Base-by-base conservation (phyloP, 2,329 filamentous ascomycete genomes). In the Pseudocercospora eumusae region DNA sequence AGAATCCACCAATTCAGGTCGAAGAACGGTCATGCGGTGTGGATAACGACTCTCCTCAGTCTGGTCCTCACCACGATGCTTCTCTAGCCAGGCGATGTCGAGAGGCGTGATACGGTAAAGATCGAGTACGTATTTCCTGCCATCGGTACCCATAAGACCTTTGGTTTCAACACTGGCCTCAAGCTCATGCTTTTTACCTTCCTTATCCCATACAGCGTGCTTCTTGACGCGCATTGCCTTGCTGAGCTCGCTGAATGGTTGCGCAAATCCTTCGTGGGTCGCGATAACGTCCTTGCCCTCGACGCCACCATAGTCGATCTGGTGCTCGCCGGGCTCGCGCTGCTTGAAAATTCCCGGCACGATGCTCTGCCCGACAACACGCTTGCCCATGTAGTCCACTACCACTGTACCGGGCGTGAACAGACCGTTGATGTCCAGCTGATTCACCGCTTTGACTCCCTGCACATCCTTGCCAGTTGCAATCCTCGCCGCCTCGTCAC, bases 331-430 rank as follows among this genome's bases (percentile, higher is more conserved):
- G 28, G 93, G 92, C 73, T 98, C 95, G 36, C 93, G 88, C 80
- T 98, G 95, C 82, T 97, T 98, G 84, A 99, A 99, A 73, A 99
- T 99, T 63, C 95, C 96, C 4, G 95, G 95, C 18, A 99, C 95
- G 67, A 99, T 97, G 73, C 93, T 98, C 80, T 99, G 95, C 36
- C 92, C 95, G 57, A 99, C 95, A 70, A 99, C 90, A 67, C 95
- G 92, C 83, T 96, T 97, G 72, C 96, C 95, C 40, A 98, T 85
- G 74, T 98, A 99, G 76, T 99, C 95, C 18, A 98, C 89, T 13
- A 99, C 92, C 8, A 98, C 91, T 1, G 95, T 99, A 59, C 93
- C 96, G 0, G 95, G 93, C 11, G 93, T 98, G 79, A 96, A 97
- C 3, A 99, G 84, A 18, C 92, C 93, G 61, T 92, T 88, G 68